These are phyloP conservation scores for Durusdinium trenchii DNA, from an alignment of 73 alveolate species.

Conservation along the genomic window DNA sequence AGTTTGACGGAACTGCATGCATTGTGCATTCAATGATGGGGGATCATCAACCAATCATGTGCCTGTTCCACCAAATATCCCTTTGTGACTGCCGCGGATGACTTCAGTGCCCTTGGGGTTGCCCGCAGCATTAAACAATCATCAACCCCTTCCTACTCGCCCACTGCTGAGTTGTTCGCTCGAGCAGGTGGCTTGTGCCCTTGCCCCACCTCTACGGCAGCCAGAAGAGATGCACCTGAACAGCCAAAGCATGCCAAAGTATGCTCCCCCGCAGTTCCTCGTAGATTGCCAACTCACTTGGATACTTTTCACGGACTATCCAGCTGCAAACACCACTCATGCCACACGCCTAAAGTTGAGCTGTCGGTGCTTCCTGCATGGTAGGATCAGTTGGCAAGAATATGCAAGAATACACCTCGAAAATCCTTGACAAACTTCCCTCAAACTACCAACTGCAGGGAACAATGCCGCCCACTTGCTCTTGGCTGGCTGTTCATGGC, in stretches of 20 bases:
- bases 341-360: neutral
- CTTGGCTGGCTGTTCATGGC: too few relatives aligned
- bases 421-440: too few relatives aligned
- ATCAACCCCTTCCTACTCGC: neutral
- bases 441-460: too few relatives aligned
- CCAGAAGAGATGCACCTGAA: conserved; percentile 9
- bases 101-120: neutral
- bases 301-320: neutral
- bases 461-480: too few relatives aligned
- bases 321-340: neutral
- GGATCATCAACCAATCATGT: too few relatives aligned
- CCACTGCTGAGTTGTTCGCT: neutral
- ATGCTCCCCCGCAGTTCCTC: neutral
- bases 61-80: too few relatives aligned
- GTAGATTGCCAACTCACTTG: neutral
- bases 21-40: too few relatives aligned
- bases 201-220: neutral
- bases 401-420: too few relatives aligned
- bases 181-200: neutral
- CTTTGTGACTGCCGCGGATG: too few relatives aligned
- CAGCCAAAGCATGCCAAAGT: neutral
- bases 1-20: too few relatives aligned
- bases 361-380: neutral
- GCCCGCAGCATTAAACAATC: neutral
- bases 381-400: neutral